A percentile compares a stretch with the other conserved stretches of the same genome.
Evolutionary conservation across 164 flowering plant species (phyloP).

Genomic region (Tetracentron sinense): DNA sequence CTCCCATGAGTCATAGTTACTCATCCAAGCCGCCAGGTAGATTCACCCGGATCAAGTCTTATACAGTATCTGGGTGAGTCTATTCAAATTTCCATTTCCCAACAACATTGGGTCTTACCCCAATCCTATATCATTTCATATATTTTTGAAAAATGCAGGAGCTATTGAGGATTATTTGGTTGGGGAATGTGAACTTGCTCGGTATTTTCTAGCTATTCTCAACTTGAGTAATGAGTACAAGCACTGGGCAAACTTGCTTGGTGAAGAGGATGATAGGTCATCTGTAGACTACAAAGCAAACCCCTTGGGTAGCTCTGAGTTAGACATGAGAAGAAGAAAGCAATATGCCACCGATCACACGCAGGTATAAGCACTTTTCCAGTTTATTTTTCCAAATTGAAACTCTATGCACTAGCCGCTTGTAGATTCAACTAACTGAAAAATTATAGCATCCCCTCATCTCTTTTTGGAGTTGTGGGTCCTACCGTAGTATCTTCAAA

Average conservation of each 20-base stretch:
- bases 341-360: slow-evolving; percentile 63
- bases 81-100: not conserved
- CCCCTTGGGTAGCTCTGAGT: slow-evolving; percentile 15
- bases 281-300: too few species aligned
- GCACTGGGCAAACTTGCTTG: slow-evolving; percentile 53
- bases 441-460: not conserved
- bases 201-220: slow-evolving; percentile 54
- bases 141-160: slow-evolving; percentile 39
- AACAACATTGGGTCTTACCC: too few species aligned
- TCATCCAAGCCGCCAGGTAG: not conserved
- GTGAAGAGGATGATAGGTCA: slow-evolving; percentile 13
- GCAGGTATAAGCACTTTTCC: slow-evolving; percentile 43
- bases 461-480: not conserved
- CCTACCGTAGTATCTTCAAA: not conserved
- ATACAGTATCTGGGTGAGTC: not conserved
- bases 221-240: slow-evolving; percentile 52
- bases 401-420: not conserved
- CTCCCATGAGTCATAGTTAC: not conserved
- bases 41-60: not conserved
- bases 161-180: slow-evolving; percentile 52
- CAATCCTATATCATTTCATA: not conserved
- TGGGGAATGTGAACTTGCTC: slow-evolving; percentile 58
- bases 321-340: slow-evolving; percentile 26
- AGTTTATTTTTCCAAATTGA: not conserved
- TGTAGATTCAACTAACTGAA: not conserved